These are phyloP conservation scores for Diaporthe vaccinii DNA, from an alignment of 2,329 filamentous ascomycete genomes.

Conservation along the genomic window DNA sequence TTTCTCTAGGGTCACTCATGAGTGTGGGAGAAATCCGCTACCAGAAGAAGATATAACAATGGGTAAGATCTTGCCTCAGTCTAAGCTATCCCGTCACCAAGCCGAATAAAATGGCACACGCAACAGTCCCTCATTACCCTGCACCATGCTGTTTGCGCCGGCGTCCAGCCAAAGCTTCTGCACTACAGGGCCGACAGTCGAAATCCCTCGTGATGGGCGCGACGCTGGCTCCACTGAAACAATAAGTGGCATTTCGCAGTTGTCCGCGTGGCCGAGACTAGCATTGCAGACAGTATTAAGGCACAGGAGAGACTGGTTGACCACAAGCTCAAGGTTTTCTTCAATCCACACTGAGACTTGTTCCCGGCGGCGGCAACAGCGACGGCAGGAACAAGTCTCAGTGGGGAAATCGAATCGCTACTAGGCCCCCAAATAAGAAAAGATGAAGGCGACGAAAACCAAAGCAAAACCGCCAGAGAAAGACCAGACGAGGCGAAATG, in stretches of 20 bases:
- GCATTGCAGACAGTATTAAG: background rate
- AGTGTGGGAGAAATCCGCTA: background rate
- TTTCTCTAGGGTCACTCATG: background rate
- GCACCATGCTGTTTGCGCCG: background rate
- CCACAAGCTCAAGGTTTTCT: background rate
- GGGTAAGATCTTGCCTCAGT: background rate
- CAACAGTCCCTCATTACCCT: background rate
- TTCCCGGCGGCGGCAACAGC: background rate
- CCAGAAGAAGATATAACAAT: background rate
- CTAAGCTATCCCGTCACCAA: background rate
- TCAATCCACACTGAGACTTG: background rate
- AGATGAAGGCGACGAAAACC: background rate
- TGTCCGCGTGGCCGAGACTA: background rate
- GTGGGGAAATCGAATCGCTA: background rate
- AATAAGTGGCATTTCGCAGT: background rate
- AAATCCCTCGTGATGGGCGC: background rate
- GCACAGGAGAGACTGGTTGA: too few species aligned
- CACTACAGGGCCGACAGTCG: background rate
- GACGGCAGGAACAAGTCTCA: background rate
- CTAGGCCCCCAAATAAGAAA: slow-evolving; percentile 4
- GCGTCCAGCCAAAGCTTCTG: background rate
- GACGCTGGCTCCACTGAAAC: background rate
- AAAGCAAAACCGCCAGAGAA: slow-evolving; percentile 1
- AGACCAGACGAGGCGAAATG: slow-evolving; percentile 20
- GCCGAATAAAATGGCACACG: background rate